phyloP scores from a whole-genome alignment of 345 rosid species.

The Jatropha curcas region DNA sequence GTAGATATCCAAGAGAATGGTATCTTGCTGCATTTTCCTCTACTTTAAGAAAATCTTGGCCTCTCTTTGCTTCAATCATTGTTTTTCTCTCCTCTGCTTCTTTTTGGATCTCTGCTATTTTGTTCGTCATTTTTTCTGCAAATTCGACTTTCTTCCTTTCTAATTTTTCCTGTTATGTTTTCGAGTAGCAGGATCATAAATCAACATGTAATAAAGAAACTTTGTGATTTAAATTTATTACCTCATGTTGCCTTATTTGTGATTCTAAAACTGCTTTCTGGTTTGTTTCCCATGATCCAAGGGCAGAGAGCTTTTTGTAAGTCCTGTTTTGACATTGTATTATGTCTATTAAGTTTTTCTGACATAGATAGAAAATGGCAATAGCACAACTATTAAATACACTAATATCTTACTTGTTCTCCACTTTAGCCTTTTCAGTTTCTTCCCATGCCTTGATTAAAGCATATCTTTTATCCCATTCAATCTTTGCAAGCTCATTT shows the following conservation, averaged over 20 bases:
- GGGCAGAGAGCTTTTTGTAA: constrained; percentile 47
- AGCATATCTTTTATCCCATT: constrained; percentile 59
- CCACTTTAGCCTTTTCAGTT: constrained; percentile 75
- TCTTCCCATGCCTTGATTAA: constrained; percentile 83
- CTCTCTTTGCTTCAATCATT: constrained; percentile 46
- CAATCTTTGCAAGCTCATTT: constrained; percentile 46
- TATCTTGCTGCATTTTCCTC: constrained; percentile 50
- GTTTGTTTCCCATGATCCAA: constrained; percentile 64
- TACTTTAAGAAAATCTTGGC: constrained; percentile 43
- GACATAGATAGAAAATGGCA: too few relatives aligned
- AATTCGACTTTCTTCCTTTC: constrained; percentile 59
- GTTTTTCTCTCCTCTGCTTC: constrained; percentile 70
- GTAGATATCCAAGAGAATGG: constrained; percentile 44
- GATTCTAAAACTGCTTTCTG: constrained; percentile 57
- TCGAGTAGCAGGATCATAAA: too few relatives aligned
- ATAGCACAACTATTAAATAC: background rate
- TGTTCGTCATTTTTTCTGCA: constrained; percentile 57
- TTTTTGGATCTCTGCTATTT: constrained; percentile 54
- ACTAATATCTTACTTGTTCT: constrained; percentile 56
- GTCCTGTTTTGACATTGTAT: constrained; percentile 46
- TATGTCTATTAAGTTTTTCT: too few relatives aligned
- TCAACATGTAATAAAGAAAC: too few relatives aligned
- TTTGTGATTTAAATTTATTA: too few relatives aligned
- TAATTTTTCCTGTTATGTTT: constrained; percentile 56
- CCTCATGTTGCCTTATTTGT: constrained; percentile 59